phyloP scores from a whole-genome alignment of 2,329 filamentous ascomycete species.

The Davidsoniella virescens region DNA sequence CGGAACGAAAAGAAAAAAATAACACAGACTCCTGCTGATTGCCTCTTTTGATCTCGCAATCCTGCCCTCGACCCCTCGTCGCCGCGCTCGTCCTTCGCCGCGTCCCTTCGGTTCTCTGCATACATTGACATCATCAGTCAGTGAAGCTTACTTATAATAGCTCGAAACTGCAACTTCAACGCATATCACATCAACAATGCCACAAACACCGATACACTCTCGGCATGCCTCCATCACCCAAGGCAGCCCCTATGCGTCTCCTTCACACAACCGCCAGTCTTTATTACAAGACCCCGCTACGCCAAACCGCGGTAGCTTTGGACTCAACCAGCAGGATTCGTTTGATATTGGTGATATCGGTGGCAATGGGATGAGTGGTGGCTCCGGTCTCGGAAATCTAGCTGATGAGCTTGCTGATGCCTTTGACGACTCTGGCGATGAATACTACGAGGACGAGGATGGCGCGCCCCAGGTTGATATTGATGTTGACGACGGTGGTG shows the following conservation, averaged over 20 bases:
- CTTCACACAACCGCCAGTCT: constrained; percentile 21
- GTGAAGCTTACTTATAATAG: background rate
- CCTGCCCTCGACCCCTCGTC: background rate
- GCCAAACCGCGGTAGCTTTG: constrained; percentile 31
- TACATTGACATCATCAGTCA: background rate
- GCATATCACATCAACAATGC: constrained; percentile 20
- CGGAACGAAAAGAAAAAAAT: too few species aligned
- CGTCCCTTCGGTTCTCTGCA: background rate
- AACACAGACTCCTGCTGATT: background rate
- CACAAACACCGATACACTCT: constrained; percentile 42
- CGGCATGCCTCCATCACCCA: constrained; percentile 41
- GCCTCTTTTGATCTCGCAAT: background rate
- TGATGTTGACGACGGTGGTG: constrained; percentile 12
- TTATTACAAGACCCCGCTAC: constrained; percentile 34
- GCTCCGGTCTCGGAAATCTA: constrained; percentile 55
- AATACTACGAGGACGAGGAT: constrained; percentile 32
- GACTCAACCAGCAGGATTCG: constrained; percentile 26
- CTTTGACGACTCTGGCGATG: constrained; percentile 48
- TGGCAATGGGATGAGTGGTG: constrained; percentile 21
- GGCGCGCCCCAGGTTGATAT: constrained; percentile 22
- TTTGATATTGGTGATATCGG: constrained; percentile 31
- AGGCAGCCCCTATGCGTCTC: constrained; percentile 11
- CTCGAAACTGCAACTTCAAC: too few species aligned
- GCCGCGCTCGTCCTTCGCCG: background rate
- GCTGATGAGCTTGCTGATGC: constrained; percentile 68